Evolutionary conservation across 805 yeast genomes (phyloP).

Genomic region (Kodamaea hsintzibuensis): DNA sequence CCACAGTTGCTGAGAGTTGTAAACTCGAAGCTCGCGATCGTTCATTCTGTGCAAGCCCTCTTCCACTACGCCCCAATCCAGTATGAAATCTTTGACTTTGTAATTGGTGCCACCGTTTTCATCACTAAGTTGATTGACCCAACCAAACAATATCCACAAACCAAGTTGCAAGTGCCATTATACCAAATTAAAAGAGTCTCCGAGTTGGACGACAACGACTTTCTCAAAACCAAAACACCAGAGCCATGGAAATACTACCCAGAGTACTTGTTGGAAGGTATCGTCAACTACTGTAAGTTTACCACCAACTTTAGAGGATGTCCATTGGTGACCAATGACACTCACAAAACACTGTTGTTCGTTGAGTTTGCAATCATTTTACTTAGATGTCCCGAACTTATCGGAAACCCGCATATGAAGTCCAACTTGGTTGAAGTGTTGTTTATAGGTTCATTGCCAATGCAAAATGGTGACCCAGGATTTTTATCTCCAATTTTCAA

Average conservation of each 20-base stretch:
- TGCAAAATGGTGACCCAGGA: slow-evolving; percentile 63
- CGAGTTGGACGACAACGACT: slow-evolving; percentile 74
- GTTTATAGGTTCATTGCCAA: slow-evolving; percentile 68
- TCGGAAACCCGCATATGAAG: slow-evolving; percentile 93
- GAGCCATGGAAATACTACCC: slow-evolving; percentile 81
- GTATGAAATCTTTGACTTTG: slow-evolving; percentile 69
- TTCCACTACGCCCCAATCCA: slow-evolving; percentile 59
- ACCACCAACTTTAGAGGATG: slow-evolving; percentile 55
- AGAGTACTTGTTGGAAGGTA: slow-evolving; percentile 81
- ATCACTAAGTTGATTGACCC: slow-evolving; percentile 76
- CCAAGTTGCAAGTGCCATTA: slow-evolving; percentile 51
- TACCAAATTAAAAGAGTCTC: slow-evolving; percentile 59
- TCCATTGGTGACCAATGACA: slow-evolving; percentile 54
- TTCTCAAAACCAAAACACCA: slow-evolving; percentile 64
- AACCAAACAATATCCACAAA: slow-evolving; percentile 57
- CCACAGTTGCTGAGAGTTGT: slow-evolving; percentile 45
- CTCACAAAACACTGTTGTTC: slow-evolving; percentile 52
- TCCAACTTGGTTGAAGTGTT: slow-evolving; percentile 79
- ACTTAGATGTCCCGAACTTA: slow-evolving; percentile 78
- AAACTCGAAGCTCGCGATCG: slow-evolving; percentile 41
- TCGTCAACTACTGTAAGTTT: slow-evolving; percentile 68
- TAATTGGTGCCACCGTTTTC: slow-evolving; percentile 74
- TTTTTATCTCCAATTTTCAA: slow-evolving; percentile 68
- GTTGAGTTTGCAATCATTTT: slow-evolving; percentile 74
- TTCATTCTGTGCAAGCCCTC: slow-evolving; percentile 63